Conservation (phyloP, 2,329 filamentous ascomycete genomes). For the Hypoxylon sp. region DNA sequence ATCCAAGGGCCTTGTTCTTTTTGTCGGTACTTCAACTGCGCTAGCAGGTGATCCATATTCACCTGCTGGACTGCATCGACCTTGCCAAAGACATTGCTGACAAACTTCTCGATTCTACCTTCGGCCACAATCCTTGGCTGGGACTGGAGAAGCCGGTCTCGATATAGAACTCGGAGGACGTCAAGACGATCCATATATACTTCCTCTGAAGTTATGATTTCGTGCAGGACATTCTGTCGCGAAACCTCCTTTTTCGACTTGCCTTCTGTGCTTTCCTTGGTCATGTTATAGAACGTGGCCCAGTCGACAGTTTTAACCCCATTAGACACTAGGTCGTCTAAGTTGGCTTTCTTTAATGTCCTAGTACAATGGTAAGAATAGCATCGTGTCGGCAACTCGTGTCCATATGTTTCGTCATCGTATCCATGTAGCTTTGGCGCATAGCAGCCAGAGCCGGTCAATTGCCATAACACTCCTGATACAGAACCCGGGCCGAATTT, state of each 20-base stretch:
- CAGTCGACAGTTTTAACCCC: conserved; percentile 80
- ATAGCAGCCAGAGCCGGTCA: conserved; percentile 93
- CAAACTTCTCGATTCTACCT: conserved; percentile 79
- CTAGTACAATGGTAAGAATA: conserved; percentile 95
- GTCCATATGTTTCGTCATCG: conserved; percentile 48
- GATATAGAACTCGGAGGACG: conserved; percentile 84
- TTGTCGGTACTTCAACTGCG: conserved; percentile 95
- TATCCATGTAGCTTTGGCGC: conserved; percentile 80
- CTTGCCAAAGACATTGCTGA: conserved; percentile 88
- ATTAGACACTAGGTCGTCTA: conserved; percentile 76
- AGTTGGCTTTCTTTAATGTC: conserved; percentile 92
- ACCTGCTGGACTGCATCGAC: conserved; percentile 87
- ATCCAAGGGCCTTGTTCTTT: conserved; percentile 97
- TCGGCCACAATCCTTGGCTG: conserved; percentile 84
- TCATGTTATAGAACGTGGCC: conserved; percentile 87
- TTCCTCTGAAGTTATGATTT: conserved; percentile 94
- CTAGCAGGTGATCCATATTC: conserved; percentile 90
- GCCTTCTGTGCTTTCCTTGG: conserved; percentile 75
- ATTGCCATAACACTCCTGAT: conserved; percentile 90
- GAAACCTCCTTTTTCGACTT: conserved; percentile 88
- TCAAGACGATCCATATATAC: conserved; percentile 89
- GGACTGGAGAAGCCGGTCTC: conserved; percentile 76
- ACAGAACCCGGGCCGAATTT: conserved; percentile 84
- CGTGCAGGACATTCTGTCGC: conserved; percentile 92
- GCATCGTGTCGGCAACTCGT: conserved; percentile 75